phyloP scores from a whole-genome alignment of 2,329 filamentous ascomycete species.

The Dactylellina haptotyla region DNA sequence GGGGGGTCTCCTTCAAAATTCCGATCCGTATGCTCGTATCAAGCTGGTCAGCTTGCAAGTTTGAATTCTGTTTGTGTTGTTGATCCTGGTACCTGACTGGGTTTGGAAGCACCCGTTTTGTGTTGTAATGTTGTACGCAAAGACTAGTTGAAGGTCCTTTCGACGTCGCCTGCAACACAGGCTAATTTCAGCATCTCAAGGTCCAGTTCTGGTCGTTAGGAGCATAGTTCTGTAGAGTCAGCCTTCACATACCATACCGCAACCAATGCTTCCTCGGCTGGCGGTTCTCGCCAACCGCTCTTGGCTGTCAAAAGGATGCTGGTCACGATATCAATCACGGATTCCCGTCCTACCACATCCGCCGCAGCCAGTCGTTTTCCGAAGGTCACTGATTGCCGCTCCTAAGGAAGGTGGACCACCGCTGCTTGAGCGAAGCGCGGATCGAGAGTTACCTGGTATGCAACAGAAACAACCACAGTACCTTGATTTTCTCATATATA shows the following conservation, averaged over 20 bases:
- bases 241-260: constrained; percentile 27
- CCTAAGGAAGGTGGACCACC: constrained; percentile 61
- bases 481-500: neutral
- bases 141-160: too few species aligned
- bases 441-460: constrained; percentile 74
- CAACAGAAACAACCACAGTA: neutral
- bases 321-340: neutral
- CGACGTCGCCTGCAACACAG: too few species aligned
- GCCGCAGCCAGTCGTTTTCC: constrained; percentile 5
- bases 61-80: too few species aligned
- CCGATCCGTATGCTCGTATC: too few species aligned
- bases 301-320: constrained; percentile 20
- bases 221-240: too few species aligned
- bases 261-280: constrained; percentile 38
- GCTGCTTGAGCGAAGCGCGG: constrained; percentile 72
- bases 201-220: too few species aligned
- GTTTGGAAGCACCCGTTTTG: too few species aligned
- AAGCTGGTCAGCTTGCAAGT: too few species aligned
- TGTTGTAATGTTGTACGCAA: too few species aligned
- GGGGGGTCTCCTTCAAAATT: too few species aligned
- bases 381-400: constrained; percentile 57
- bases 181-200: too few species aligned
- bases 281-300: constrained; percentile 28
- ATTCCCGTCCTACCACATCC: neutral
- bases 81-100: too few species aligned